phyloP scores from a whole-genome alignment of 352 stramenopile species.

The Phytophthora fragariaefolia region DNA sequence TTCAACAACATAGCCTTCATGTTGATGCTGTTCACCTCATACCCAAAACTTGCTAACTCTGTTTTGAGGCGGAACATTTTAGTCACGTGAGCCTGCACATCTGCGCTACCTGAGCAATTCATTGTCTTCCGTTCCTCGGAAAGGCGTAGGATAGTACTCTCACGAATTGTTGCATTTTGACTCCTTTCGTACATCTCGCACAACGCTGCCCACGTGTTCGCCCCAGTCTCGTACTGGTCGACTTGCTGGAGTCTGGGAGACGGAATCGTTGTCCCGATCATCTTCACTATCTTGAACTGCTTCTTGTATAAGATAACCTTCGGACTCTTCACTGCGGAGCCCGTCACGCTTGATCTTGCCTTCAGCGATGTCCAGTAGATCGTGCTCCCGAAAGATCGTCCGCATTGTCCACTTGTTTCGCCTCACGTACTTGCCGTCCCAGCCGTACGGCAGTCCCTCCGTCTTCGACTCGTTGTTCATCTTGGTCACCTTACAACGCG shows the following conservation, averaged over 20 bases:
- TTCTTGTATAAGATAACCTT: slow-evolving; percentile 2
- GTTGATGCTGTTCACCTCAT: background rate
- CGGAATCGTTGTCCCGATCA: slow-evolving; percentile 12
- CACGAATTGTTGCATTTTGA: background rate
- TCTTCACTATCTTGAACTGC: slow-evolving; percentile 8
- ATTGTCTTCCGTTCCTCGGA: background rate
- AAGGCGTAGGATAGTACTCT: background rate
- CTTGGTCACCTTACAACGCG: background rate
- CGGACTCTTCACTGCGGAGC: background rate
- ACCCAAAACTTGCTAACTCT: background rate
- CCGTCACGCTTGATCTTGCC: background rate
- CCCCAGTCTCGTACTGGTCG: background rate
- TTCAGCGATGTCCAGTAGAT: background rate
- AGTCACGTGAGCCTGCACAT: background rate
- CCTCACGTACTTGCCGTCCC: slow-evolving; percentile 8
- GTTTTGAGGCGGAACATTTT: slow-evolving; percentile 4
- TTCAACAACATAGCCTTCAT: slow-evolving; percentile 7
- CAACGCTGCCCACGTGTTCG: background rate
- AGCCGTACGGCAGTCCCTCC: background rate
- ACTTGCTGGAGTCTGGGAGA: background rate
- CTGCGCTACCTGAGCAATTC: background rate
- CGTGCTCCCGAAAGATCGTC: slow-evolving; percentile 8
- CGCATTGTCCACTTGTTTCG: slow-evolving; percentile 4
- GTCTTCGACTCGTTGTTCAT: background rate
- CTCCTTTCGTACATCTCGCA: slow-evolving; percentile 8